Percentiles rank a stretch among this genome's conserved stretches.
Evolutionary conservation across 768 basidiomycete species (phyloP).

Genomic region (Hericium erinaceus): DNA sequence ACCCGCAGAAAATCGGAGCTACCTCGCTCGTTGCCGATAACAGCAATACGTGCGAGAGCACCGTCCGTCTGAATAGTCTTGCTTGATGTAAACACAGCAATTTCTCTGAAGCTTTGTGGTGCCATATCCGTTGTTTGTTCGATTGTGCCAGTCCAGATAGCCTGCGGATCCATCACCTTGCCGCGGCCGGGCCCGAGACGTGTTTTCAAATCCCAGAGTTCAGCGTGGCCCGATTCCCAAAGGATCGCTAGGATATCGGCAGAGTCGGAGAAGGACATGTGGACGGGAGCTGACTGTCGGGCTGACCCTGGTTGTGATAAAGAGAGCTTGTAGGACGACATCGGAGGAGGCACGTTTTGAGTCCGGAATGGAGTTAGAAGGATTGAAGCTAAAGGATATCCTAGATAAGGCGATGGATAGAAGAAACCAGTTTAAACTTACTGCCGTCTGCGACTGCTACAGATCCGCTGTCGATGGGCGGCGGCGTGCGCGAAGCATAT

Average conservation of each 20-base stretch:
- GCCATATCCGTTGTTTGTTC: not conserved
- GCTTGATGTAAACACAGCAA: slow-evolving; percentile 2
- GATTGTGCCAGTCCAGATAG: slow-evolving; percentile 23
- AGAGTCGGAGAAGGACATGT: slow-evolving; percentile 51
- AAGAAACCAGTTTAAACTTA: slow-evolving; percentile 29
- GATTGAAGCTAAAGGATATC: slow-evolving; percentile 41
- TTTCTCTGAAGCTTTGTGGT: slow-evolving; percentile 8
- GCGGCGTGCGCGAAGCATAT: slow-evolving; percentile 42
- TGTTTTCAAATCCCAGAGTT: slow-evolving; percentile 64
- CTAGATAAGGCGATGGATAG: not conserved
- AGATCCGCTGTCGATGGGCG: slow-evolving; percentile 71
- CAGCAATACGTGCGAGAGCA: slow-evolving; percentile 2
- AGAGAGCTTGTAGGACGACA: slow-evolving; percentile 58
- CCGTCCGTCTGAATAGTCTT: not conserved
- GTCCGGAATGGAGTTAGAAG: slow-evolving; percentile 88
- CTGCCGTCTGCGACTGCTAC: slow-evolving; percentile 88
- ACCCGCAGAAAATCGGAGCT: slow-evolving; percentile 5
- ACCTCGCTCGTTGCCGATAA: slow-evolving; percentile 3
- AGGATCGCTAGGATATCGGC: slow-evolving; percentile 56
- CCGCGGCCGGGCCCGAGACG: slow-evolving; percentile 46
- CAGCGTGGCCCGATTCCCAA: slow-evolving; percentile 59
- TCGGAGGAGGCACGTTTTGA: slow-evolving; percentile 97
- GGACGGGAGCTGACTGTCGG: slow-evolving; percentile 47
- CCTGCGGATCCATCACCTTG: slow-evolving; percentile 50
- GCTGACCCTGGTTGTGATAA: slow-evolving; percentile 9